Evolutionary conservation across 495 filamentous ascomycete species (phyloP).

Genomic region (Penicillium verhagenii): DNA sequence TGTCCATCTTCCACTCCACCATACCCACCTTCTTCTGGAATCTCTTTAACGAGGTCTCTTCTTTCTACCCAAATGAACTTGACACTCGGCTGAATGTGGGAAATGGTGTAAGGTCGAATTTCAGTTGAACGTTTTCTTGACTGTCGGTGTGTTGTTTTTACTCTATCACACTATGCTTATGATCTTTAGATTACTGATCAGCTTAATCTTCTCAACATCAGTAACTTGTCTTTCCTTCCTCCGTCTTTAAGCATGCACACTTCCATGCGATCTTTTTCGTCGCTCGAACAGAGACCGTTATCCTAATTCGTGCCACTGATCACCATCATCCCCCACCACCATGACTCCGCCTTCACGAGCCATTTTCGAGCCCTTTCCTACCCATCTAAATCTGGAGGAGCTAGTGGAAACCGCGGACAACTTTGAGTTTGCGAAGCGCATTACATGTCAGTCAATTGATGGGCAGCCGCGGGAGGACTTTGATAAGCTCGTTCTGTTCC

Average conservation of each 20-base stretch:
- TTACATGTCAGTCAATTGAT: constrained; percentile 71
- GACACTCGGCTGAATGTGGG: not conserved
- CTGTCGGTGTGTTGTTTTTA: not conserved
- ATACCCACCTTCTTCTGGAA: too few relatives aligned
- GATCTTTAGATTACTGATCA: not conserved
- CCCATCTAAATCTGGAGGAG: constrained; percentile 69
- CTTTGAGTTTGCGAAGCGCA: constrained; percentile 76
- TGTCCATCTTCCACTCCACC: not conserved
- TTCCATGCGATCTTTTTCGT: not conserved
- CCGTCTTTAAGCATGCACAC: not conserved
- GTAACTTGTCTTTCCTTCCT: not conserved
- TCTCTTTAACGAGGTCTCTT: not conserved
- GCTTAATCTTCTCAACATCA: not conserved
- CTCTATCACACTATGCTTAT: not conserved
- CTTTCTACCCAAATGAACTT: not conserved
- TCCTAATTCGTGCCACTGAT: not conserved
- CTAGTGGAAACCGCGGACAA: constrained; percentile 77
- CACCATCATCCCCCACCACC: not conserved
- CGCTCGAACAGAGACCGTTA: not conserved
- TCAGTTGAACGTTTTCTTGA: not conserved
- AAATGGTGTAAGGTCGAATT: not conserved
- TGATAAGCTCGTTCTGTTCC: constrained; percentile 72
- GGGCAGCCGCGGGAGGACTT: constrained; percentile 69
- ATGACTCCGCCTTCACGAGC: constrained; percentile 39
- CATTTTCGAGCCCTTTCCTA: constrained; percentile 79